Percentiles rank a stretch among this genome's conserved stretches.
Conservation (phyloP, 2,329 filamentous ascomycete genomes). For the Fusarium annulatum region DNA sequence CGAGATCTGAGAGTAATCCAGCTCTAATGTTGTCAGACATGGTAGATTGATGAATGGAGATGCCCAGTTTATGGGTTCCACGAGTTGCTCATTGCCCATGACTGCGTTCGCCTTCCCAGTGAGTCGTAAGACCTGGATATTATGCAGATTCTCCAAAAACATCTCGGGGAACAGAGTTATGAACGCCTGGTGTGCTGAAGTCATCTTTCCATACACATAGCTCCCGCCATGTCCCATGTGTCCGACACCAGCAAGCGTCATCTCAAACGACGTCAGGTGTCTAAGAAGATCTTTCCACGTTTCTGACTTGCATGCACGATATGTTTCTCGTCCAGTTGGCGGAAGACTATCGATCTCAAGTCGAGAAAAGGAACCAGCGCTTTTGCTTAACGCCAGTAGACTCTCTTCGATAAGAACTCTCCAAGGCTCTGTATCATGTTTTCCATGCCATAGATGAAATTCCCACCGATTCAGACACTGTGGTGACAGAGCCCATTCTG, state of each 20-base stretch:
- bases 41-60: neutral
- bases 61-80: conserved; percentile 11
- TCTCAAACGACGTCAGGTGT: neutral
- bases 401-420: neutral
- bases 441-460: neutral
- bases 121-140: neutral
- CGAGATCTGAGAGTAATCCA: neutral
- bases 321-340: neutral
- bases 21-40: neutral
- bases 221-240: neutral
- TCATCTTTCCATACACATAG: neutral
- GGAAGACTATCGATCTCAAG: neutral
- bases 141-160: neutral
- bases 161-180: neutral
- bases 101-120: neutral
- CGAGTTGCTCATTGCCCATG: neutral
- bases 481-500: neutral
- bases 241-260: neutral
- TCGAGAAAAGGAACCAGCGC: rapidly evolving
- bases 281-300: neutral
- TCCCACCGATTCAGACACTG: neutral
- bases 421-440: neutral
- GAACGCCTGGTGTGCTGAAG: neutral
- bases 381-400: neutral
- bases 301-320: neutral